Conservation (phyloP, 139 green algal species). For the Chlorella vulgaris region DNA sequence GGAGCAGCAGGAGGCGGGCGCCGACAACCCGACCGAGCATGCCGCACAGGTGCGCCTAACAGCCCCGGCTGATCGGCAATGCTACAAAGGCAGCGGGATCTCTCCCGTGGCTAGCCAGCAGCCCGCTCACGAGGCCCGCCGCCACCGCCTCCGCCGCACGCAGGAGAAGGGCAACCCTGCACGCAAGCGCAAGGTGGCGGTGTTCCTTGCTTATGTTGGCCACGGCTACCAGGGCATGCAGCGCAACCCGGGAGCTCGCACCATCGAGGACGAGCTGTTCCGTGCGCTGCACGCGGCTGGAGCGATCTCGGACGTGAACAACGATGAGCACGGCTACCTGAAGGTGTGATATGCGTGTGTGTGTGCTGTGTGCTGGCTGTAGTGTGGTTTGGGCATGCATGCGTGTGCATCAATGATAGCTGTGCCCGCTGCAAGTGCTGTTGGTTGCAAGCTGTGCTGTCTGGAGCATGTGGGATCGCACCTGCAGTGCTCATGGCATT, state of each 20-base stretch:
- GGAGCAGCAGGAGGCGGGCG: no score
- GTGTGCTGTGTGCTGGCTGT: background rate
- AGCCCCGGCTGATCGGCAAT: no score
- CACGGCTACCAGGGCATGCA: constrained; percentile 90
- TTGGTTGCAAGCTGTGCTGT: no score
- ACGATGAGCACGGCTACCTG: constrained; percentile 58
- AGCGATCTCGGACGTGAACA: constrained; percentile 75
- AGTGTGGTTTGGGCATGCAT: no score
- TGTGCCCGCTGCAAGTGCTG: no score
- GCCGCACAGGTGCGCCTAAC: no score
- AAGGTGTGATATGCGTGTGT: constrained; percentile 59
- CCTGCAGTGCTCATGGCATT: no score
- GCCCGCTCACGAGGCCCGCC: background rate
- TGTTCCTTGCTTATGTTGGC: constrained; percentile 82
- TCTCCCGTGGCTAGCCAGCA: no score
- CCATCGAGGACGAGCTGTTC: constrained; percentile 88
- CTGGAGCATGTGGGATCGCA: no score
- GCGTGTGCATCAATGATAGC: no score
- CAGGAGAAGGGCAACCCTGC: background rate
- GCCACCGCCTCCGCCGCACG: background rate
- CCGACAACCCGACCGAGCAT: no score
- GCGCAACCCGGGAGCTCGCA: constrained; percentile 79
- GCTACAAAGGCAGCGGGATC: no score
- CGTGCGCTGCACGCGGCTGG: constrained; percentile 72
- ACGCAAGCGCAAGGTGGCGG: constrained; percentile 82